phyloP scores from a whole-genome alignment of 768 basidiomycete species.

The Mycena vulgaris region DNA sequence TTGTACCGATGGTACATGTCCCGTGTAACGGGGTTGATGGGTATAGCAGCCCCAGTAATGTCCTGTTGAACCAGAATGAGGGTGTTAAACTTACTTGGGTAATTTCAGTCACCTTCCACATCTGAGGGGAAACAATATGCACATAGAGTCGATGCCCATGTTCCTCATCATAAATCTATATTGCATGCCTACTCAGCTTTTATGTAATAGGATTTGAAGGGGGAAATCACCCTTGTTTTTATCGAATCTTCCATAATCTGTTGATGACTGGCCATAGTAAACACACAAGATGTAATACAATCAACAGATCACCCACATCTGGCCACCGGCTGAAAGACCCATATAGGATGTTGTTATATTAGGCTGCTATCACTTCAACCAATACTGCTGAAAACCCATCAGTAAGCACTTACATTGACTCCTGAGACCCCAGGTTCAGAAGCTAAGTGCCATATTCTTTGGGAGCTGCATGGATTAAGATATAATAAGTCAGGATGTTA shows the following conservation, averaged over 20 bases:
- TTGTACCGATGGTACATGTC: not conserved
- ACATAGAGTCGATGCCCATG: conserved; percentile 8
- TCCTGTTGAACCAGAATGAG: not conserved
- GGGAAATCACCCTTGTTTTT: too few relatives aligned
- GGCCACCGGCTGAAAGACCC: not conserved
- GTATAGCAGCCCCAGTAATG: not conserved
- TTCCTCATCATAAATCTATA: conserved; percentile 5
- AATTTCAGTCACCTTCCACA: not conserved
- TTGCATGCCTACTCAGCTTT: too few relatives aligned
- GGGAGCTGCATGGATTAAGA: too few relatives aligned
- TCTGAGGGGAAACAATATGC: not conserved
- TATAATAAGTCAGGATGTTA: too few relatives aligned
- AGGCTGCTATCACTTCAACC: not conserved
- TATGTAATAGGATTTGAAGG: too few relatives aligned
- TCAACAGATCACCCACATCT: not conserved
- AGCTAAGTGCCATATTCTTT: not conserved
- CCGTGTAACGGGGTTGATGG: not conserved
- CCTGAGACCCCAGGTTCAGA: not conserved
- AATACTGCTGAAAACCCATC: not conserved
- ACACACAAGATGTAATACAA: not conserved
- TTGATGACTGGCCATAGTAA: not conserved
- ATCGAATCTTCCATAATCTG: not conserved
- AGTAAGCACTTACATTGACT: not conserved
- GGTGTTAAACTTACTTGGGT: not conserved
- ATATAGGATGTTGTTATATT: not conserved